A percentile compares a stretch with the other conserved stretches of the same genome.
Conservation (phyloP, 352 stramenopile species). For the Phytophthora pisi region DNA sequence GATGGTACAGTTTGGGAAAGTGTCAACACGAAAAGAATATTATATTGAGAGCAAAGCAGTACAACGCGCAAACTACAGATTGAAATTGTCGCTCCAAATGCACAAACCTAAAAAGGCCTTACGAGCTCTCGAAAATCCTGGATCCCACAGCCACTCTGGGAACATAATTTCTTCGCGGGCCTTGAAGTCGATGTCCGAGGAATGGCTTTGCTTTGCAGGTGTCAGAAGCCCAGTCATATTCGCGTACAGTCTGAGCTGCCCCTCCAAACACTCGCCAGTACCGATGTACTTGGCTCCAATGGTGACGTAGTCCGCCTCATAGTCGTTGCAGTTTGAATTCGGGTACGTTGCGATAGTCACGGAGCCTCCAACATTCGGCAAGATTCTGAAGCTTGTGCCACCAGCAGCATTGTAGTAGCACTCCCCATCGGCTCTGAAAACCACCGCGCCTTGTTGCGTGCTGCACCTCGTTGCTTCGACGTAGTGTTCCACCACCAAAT, state of each 20-base stretch:
- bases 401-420: constrained; percentile 4
- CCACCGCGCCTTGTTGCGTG: neutral
- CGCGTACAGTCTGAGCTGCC: constrained; percentile 6
- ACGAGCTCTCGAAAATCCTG: constrained; percentile 16
- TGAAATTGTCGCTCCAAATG: too few relatives aligned
- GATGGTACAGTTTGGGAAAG: neutral
- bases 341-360: constrained; percentile 17
- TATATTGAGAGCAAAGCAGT: neutral
- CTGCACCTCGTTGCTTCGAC: constrained; percentile 4
- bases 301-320: constrained; percentile 7
- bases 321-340: constrained; percentile 4
- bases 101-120: neutral
- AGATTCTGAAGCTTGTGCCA: constrained; percentile 10
- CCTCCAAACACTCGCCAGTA: constrained; percentile 14
- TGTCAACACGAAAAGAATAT: neutral
- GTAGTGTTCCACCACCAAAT: constrained; percentile 12
- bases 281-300: constrained; percentile 21
- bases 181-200: constrained; percentile 1
- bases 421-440: constrained; percentile 12
- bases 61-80: too few relatives aligned
- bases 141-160: constrained; percentile 17
- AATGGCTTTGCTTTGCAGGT: neutral
- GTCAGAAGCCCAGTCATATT: constrained; percentile 4
- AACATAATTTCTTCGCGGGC: constrained; percentile 21
- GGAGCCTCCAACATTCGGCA: constrained; percentile 6